Percentiles rank a stretch among this genome's conserved stretches.
These are phyloP conservation scores for Aspergillus sp. DNA, from an alignment of 2,329 filamentous ascomycete genomes.

Conservation along the genomic window DNA sequence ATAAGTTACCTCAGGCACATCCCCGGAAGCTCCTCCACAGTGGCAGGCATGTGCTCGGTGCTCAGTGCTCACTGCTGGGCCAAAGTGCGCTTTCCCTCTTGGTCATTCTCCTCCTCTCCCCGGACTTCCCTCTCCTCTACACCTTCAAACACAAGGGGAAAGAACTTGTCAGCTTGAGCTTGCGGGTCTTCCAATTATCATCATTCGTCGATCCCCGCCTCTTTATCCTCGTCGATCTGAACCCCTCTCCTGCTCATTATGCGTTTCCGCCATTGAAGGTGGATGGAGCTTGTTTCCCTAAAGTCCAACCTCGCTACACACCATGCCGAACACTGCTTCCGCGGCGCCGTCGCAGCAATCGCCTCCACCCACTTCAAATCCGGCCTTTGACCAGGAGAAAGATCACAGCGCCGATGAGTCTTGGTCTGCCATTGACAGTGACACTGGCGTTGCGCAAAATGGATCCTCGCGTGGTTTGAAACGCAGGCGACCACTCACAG, in stretches of 20 bases:
- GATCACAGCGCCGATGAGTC: conserved; percentile 36
- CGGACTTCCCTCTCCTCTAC: neutral
- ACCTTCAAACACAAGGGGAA: neutral
- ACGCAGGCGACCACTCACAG: conserved; percentile 39
- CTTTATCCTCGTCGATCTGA: conserved; percentile 1
- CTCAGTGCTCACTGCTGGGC: neutral
- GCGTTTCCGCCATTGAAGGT: conserved; percentile 13
- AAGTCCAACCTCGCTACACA: conserved; percentile 33
- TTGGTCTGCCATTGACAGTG: conserved; percentile 37
- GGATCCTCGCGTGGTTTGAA: conserved; percentile 33
- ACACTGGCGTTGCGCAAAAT: conserved; percentile 29
- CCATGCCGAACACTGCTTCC: conserved; percentile 34
- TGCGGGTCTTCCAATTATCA: conserved; percentile 6
- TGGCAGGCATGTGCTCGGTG: conserved; percentile 2
- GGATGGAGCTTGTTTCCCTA: conserved; percentile 19
- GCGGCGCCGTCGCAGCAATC: conserved; percentile 22
- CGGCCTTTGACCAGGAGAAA: conserved; percentile 23
- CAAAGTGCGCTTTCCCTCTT: neutral
- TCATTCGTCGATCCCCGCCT: neutral
- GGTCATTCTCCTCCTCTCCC: conserved; percentile 2
- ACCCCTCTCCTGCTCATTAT: conserved; percentile 6
- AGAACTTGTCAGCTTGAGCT: neutral
- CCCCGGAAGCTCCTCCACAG: neutral
- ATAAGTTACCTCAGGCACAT: conserved; percentile 15
- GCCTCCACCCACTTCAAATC: conserved; percentile 22